These are phyloP conservation scores for Salix viminalis DNA, from an alignment of 345 rosid genomes.

Conservation along the genomic window DNA sequence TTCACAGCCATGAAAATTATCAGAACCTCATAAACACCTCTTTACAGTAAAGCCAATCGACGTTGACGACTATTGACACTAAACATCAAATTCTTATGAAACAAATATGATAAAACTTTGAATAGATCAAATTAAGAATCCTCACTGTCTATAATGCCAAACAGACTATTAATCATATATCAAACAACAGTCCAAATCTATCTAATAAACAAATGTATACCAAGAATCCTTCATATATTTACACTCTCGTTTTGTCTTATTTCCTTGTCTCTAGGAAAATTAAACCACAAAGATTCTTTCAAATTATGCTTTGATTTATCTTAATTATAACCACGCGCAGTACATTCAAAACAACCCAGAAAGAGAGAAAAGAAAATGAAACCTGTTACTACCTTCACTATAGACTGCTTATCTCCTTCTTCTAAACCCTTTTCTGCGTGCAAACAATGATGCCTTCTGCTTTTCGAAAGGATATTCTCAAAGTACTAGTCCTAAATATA, in stretches of 20 bases:
- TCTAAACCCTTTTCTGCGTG: background rate
- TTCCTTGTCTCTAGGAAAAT: background rate
- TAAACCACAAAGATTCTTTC: background rate
- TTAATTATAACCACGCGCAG: background rate
- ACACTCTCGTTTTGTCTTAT: background rate
- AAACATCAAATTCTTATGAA: too few relatives aligned
- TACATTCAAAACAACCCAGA: background rate
- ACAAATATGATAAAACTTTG: background rate
- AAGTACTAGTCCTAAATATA: background rate
- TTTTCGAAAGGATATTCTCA: background rate
- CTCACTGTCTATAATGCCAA: background rate
- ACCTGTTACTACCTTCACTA: background rate
- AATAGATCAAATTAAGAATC: background rate
- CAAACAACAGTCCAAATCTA: too few relatives aligned
- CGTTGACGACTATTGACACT: background rate
- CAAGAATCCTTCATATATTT: background rate
- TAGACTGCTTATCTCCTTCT: background rate
- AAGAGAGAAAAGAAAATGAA: background rate
- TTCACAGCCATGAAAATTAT: background rate
- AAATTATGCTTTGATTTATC: background rate
- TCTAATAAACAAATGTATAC: too few relatives aligned
- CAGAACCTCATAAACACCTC: background rate
- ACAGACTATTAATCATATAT: background rate
- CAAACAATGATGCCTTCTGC: background rate
- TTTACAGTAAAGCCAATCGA: too few relatives aligned